Evolutionary conservation across 2,329 filamentous ascomycete genomes (phyloP).

Genomic region (Metarhizium humberi): DNA sequence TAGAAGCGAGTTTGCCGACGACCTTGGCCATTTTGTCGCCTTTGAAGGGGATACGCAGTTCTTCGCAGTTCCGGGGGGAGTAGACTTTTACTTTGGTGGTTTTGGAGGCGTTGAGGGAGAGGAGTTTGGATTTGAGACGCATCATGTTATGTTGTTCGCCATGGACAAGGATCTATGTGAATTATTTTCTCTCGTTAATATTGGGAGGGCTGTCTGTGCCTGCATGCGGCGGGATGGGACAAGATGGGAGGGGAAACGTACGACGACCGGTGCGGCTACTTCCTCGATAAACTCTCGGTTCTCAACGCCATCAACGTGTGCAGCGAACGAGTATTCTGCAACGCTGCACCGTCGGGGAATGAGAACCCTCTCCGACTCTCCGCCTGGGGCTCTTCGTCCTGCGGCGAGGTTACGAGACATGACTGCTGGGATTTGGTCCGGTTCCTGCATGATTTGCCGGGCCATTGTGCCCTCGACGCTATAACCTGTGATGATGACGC

Average conservation of each 20-base stretch:
- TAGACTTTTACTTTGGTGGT: constrained; percentile 80
- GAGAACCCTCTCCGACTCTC: constrained; percentile 77
- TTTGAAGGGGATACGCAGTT: constrained; percentile 89
- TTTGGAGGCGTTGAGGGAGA: constrained; percentile 83
- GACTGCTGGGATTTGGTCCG: constrained; percentile 87
- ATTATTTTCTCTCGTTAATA: constrained; percentile 5
- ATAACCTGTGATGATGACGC: constrained; percentile 97
- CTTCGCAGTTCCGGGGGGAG: constrained; percentile 90
- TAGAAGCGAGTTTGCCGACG: constrained; percentile 82
- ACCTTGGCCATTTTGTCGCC: constrained; percentile 94
- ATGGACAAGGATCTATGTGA: constrained; percentile 75
- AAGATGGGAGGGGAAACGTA: constrained; percentile 39
- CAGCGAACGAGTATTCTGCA: constrained; percentile 90
- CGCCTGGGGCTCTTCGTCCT: constrained; percentile 51
- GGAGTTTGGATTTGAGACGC: constrained; percentile 84
- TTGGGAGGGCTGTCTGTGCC: neutral
- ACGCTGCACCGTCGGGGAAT: constrained; percentile 89
- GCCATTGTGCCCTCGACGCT: constrained; percentile 98
- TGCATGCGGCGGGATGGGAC: neutral
- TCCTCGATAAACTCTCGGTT: constrained; percentile 97
- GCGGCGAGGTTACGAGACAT: constrained; percentile 67
- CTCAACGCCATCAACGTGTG: constrained; percentile 91
- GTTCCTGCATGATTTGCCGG: constrained; percentile 88
- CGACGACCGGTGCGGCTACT: constrained; percentile 82
- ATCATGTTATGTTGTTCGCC: constrained; percentile 98